These are phyloP conservation scores for Hypoxylon sp. DNA, from an alignment of 2,329 filamentous ascomycete species.

Conservation along the genomic window DNA sequence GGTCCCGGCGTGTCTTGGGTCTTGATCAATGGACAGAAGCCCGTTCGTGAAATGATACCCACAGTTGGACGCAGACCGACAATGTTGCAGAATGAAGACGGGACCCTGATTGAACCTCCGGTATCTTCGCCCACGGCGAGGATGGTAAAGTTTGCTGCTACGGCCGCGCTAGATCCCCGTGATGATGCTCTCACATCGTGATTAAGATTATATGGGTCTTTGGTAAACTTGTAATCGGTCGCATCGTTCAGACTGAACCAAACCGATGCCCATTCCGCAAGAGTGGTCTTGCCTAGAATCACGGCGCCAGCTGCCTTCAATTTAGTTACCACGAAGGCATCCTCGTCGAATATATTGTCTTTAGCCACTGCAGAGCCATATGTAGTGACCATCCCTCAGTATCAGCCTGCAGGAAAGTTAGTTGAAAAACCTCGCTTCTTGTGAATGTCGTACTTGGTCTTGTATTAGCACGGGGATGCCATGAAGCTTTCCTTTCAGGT, in stretches of 20 bases:
- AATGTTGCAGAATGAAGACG: conserved; percentile 39
- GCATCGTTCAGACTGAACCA: conserved; percentile 41
- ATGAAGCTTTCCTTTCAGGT: conserved; percentile 42
- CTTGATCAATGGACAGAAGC: conserved; percentile 49
- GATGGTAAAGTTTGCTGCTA: conserved; percentile 44
- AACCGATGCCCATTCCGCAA: conserved; percentile 42
- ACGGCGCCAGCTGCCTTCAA: conserved; percentile 44
- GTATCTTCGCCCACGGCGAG: conserved; percentile 44
- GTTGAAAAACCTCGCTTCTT: neutral
- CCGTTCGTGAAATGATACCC: conserved; percentile 45
- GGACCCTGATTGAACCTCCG: conserved; percentile 42
- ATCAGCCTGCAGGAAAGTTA: conserved; percentile 36
- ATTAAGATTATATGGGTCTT: conserved; percentile 42
- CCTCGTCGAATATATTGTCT: conserved; percentile 37
- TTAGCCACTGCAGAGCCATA: conserved; percentile 38
- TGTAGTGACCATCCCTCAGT: conserved; percentile 42
- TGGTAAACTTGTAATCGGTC: conserved; percentile 39
- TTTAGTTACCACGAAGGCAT: conserved; percentile 40
- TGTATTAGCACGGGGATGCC: conserved; percentile 44
- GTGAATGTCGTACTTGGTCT: conserved; percentile 33
- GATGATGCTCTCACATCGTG: conserved; percentile 44
- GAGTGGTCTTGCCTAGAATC: conserved; percentile 45
- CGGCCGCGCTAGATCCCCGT: conserved; percentile 38
- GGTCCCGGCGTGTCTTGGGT: conserved; percentile 51
- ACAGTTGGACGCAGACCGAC: conserved; percentile 42